phyloP scores from a whole-genome alignment of 1,139 yeast genomes.

The Pichia sp. region DNA sequence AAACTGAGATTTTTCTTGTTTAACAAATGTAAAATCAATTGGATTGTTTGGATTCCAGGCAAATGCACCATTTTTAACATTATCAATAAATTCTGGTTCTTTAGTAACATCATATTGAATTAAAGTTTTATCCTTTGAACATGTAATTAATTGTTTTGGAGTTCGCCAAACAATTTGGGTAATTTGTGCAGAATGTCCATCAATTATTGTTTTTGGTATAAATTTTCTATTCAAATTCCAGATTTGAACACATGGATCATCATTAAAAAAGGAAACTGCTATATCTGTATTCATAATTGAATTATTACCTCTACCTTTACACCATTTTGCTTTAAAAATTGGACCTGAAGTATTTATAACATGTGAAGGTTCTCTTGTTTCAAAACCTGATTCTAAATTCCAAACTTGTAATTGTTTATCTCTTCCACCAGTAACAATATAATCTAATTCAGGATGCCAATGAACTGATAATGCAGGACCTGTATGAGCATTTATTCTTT shows the following conservation, averaged over 20 bases:
- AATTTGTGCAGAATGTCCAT: conserved; percentile 43
- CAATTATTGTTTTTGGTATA: conserved; percentile 65
- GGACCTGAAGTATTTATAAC: conserved; percentile 75
- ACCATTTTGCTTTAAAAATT: conserved; percentile 69
- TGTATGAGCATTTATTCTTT: conserved; percentile 80
- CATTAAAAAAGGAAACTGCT: conserved; percentile 73
- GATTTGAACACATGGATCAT: conserved; percentile 66
- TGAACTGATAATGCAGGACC: conserved; percentile 86
- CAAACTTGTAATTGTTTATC: conserved; percentile 80
- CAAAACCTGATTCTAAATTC: conserved; percentile 45
- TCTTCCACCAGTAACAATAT: conserved; percentile 86
- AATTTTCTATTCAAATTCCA: conserved; percentile 71
- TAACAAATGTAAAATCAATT: conserved; percentile 46
- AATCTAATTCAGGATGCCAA: conserved; percentile 83
- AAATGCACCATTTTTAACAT: conserved; percentile 45
- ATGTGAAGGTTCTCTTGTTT: conserved; percentile 54
- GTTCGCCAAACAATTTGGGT: conserved; percentile 47
- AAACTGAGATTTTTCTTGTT: conserved; percentile 45
- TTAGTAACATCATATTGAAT: conserved; percentile 50
- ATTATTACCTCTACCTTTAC: conserved; percentile 36
- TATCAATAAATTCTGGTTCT: conserved; percentile 48
- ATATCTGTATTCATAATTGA: conserved; percentile 49
- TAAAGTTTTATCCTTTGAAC: conserved; percentile 48
- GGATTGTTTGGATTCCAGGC: conserved; percentile 46
- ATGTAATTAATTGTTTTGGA: conserved; percentile 45